Evolutionary conservation across 2,329 filamentous ascomycete species (phyloP).

Genomic region (Zopfia rhizophila): DNA sequence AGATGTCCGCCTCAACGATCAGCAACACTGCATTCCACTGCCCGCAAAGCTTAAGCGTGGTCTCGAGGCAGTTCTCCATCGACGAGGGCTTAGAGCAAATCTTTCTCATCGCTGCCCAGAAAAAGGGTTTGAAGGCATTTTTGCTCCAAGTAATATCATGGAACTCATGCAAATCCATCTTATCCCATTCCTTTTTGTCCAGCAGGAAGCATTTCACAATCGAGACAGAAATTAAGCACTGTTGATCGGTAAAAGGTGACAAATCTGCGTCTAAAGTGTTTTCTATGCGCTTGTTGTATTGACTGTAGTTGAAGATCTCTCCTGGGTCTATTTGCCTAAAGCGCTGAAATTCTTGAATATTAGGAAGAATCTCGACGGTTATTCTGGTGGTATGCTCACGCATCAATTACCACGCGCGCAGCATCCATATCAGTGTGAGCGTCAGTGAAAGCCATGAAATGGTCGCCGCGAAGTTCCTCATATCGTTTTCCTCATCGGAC

Average conservation of each 20-base stretch:
- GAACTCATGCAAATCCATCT: constrained; percentile 36
- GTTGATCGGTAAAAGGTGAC: constrained; percentile 24
- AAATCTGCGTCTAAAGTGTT: constrained; percentile 18
- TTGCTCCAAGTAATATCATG: constrained; percentile 58
- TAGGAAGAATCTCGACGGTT: too few species aligned
- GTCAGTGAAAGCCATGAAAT: constrained; percentile 56
- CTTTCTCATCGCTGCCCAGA: constrained; percentile 59
- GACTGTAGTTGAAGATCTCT: too few species aligned
- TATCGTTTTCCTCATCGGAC: constrained; percentile 56
- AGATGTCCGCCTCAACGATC: constrained; percentile 59
- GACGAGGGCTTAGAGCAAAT: constrained; percentile 60
- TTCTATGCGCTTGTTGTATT: too few species aligned
- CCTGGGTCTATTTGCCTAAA: too few species aligned
- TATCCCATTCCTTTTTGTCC: constrained; percentile 31
- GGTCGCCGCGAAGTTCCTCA: constrained; percentile 56
- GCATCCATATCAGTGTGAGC: constrained; percentile 16
- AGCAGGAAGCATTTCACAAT: constrained; percentile 27
- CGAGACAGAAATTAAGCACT: constrained; percentile 22
- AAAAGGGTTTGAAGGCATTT: constrained; percentile 61
- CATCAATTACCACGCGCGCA: constrained; percentile 23
- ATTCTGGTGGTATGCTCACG: constrained; percentile 24
- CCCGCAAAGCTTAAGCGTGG: constrained; percentile 57
- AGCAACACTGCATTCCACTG: constrained; percentile 62
- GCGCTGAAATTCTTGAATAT: too few species aligned
- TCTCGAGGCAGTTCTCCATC: constrained; percentile 55